Evolutionary conservation across 371 early-diverging fungal genomes (phyloP), one percentile per base, ranked within the genome.

Genomic region (Zopfochytrium polystomum): DNA sequence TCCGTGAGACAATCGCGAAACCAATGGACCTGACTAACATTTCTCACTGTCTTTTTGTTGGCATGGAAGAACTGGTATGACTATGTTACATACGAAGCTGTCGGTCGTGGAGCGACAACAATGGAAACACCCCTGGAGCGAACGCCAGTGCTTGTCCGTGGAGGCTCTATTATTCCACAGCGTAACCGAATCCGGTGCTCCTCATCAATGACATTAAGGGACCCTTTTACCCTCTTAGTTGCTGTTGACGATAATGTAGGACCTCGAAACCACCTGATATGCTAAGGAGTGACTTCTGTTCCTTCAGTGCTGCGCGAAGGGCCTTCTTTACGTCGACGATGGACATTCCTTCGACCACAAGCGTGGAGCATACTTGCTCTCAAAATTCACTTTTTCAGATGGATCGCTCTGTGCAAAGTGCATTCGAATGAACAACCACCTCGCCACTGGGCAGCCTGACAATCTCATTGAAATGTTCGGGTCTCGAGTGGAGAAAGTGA

Each of bases 191-290:
- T 84, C 15, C 88, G 98, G 50, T 85, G 95, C 29, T 86, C 92
- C 25, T 89, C 94, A 1, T 60, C 79, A 20, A 78, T 89, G 5
- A 90, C 90, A 90, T 73, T 75, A 33, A 72, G 77, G 38, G 98
- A 98, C 70, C 97, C 98, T 0, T 89, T 91, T 66, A 96, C 96
- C 2, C 74, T 98, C 23, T 70, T 91, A 45, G 78, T 98, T 45
- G 91, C 91, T 1, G 64, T 92, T 46, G 84, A 88, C 61, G 45
- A 35, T 9, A 22, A 61, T 29, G 72, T 66, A 35, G 3, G 59
- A n/a, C n/a, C n/a, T n/a, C n/a, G n/a, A n/a, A n/a, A n/a, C n/a
- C n/a, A n/a, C n/a, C n/a, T n/a, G n/a, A n/a, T n/a, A n/a, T n/a
- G n/a, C n/a, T n/a, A n/a, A n/a, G n/a, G n/a, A n/a, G n/a, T n/a